A percentile compares a stretch with the other conserved stretches of the same genome.
phyloP scores from a whole-genome alignment of 192 early-diverging fungal genomes.

The Mortierella antarctica region DNA sequence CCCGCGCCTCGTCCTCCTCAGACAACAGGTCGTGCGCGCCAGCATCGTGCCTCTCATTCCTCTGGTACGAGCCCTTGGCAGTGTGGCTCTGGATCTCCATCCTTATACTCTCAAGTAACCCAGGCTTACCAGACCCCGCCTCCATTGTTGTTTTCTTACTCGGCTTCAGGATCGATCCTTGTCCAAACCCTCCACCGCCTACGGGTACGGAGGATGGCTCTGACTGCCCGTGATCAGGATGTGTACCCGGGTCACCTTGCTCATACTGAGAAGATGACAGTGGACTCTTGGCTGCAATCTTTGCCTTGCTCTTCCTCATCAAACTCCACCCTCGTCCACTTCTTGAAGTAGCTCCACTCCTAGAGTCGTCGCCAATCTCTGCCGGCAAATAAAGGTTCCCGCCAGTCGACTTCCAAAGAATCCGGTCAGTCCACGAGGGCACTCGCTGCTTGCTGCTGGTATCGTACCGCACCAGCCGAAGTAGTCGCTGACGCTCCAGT shows the following conservation, averaged over 20 bases:
- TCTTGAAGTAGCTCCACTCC: background rate
- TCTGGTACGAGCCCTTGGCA: background rate
- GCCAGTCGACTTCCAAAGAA: conserved; percentile 54
- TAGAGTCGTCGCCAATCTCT: conserved; percentile 43
- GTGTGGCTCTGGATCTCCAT: conserved; percentile 12
- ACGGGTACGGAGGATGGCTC: background rate
- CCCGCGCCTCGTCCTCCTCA: conserved; percentile 35
- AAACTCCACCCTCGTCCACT: conserved; percentile 25
- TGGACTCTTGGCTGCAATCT: background rate
- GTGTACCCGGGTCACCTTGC: background rate
- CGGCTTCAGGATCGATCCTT: conserved; percentile 6
- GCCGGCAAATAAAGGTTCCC: conserved; percentile 35
- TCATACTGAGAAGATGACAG: background rate
- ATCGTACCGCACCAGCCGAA: conserved; percentile 42
- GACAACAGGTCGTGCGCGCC: conserved; percentile 9
- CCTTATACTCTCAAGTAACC: conserved; percentile 26
- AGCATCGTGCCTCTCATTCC: background rate
- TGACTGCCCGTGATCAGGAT: background rate
- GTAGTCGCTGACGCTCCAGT: background rate
- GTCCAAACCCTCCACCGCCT: background rate
- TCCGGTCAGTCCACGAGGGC: conserved; percentile 64
- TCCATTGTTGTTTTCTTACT: conserved; percentile 11
- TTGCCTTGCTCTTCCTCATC: conserved; percentile 20
- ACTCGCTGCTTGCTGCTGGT: conserved; percentile 57
- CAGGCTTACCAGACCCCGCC: background rate